These are phyloP conservation scores for Leccinum variicolor DNA, from an alignment of 768 basidiomycete species.

Conservation along the genomic window DNA sequence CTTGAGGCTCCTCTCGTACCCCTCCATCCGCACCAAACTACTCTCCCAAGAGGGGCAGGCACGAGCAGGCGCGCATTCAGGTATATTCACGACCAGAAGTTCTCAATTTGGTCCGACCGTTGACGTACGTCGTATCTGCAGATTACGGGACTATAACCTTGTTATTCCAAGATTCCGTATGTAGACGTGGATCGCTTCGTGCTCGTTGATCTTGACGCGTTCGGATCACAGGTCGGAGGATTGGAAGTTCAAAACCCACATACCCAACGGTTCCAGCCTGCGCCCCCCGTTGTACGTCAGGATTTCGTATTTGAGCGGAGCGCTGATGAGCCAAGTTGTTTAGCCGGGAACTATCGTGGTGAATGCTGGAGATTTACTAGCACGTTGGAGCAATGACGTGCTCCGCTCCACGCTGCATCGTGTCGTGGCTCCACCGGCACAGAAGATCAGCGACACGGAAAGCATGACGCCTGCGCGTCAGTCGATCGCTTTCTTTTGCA, in stretches of 20 bases:
- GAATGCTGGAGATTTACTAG: conserved; percentile 77
- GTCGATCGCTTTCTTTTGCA: conserved; percentile 87
- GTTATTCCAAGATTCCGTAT: conserved; percentile 72
- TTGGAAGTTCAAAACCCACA: conserved; percentile 81
- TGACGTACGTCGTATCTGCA: conserved; percentile 17
- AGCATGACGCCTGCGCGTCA: conserved; percentile 64
- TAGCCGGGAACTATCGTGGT: conserved; percentile 81
- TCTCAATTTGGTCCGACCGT: neutral
- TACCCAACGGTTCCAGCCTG: conserved; percentile 67
- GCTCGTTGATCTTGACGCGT: neutral
- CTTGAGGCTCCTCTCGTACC: conserved; percentile 77
- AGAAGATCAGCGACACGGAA: conserved; percentile 46
- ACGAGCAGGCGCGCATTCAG: conserved; percentile 81
- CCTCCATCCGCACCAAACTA: conserved; percentile 60
- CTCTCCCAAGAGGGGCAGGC: conserved; percentile 66
- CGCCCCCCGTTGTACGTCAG: conserved; percentile 65
- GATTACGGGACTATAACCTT: conserved; percentile 83
- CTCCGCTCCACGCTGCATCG: conserved; percentile 79
- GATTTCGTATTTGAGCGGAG: neutral
- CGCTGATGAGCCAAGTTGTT: conserved; percentile 2
- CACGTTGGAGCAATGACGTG: conserved; percentile 81
- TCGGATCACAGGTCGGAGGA: conserved; percentile 60
- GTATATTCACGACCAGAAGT: conserved; percentile 26
- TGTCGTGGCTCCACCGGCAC: conserved; percentile 68
- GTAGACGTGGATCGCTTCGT: conserved; percentile 9